phyloP scores from a whole-genome alignment of 805 yeast species.

The Metschnikowia cerradonensis region DNA sequence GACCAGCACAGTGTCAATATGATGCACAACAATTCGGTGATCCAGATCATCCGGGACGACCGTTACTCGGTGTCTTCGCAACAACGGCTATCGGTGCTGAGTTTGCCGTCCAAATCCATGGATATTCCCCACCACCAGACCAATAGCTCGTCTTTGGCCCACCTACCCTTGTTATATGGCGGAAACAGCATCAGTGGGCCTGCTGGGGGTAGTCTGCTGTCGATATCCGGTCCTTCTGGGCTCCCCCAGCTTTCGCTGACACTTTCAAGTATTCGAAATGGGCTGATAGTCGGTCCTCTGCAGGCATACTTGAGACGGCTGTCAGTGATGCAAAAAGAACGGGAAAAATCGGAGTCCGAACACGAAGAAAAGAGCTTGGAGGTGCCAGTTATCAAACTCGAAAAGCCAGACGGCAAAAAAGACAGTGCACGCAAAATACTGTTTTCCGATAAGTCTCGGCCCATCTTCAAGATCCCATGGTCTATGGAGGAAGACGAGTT shows the following conservation, averaged over 20 bases:
- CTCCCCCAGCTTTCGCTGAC: conserved; percentile 30
- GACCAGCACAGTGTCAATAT: conserved; percentile 13
- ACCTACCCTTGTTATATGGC: conserved; percentile 42
- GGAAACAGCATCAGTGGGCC: conserved; percentile 40
- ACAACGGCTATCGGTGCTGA: conserved; percentile 36
- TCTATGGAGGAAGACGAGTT: conserved; percentile 71
- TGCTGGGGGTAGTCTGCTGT: conserved; percentile 32
- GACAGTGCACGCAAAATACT: background rate
- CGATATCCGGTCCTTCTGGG: conserved; percentile 35
- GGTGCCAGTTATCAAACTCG: background rate
- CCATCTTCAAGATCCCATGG: conserved; percentile 41
- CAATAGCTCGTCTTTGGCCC: conserved; percentile 36
- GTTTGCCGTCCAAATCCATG: conserved; percentile 43
- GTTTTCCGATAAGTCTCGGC: conserved; percentile 9
- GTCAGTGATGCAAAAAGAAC: conserved; percentile 14
- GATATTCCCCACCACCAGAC: conserved; percentile 45
- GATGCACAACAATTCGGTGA: conserved; percentile 37
- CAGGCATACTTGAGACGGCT: conserved; percentile 17
- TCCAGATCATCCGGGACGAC: conserved; percentile 40
- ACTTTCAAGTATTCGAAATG: conserved; percentile 39
- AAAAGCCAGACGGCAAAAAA: conserved; percentile 3
- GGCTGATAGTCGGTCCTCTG: conserved; percentile 30
- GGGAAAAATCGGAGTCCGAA: conserved; percentile 10
- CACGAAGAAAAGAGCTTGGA: conserved; percentile 2
- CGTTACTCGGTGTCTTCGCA: conserved; percentile 31